Base-by-base conservation (phyloP, 2,329 filamentous ascomycete genomes). In the Verticillium nonalfalfae region DNA sequence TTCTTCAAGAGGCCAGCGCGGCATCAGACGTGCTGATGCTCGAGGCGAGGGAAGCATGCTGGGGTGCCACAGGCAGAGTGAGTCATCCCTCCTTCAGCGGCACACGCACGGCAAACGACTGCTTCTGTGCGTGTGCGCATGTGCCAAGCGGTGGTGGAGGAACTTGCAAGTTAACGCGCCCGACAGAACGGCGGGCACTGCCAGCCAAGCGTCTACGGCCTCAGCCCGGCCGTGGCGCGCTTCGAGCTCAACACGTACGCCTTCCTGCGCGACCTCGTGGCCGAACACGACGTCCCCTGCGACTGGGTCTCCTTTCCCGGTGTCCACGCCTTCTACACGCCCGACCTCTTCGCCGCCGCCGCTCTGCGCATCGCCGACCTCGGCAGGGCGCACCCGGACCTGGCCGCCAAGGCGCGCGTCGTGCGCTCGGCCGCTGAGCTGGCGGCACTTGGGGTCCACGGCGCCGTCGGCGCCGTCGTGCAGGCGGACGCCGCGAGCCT, bases 1-100 rank as follows among this genome's bases (percentile, higher is more conserved):
- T 85, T 69, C 77, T 91, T 59, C 82, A 76, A 69, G 79, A 76
- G 61, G 70, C 73, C 64, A 67, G 73, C 34, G 38, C 35, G 45
- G 77, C 79, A 5, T 75, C 81, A 62, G 79, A 75, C n/a, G 82
- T 93, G 7, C 79, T 93, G 6, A 82, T 93, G 78, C 79, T 94
- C 5, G 90, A 94, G 74, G 90, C 90, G 14, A 81, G 90, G 68
- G 90, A 93, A 76, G 89, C 87, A 4, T 93, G 90, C 70, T 93
- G 85, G 84, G 90, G 90, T 18, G 90, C 90, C n/a, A 94, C 90
- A 1, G 90, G 90, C n/a, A 77, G 90, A 69, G 88, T 90, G 69
- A 79, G 85, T 79, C 45, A 26, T n/a, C 26, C 7, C 7, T 52
- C 26, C 26, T 31, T 31, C 26, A 31, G 26, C 26, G 26, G 26